Base-by-base conservation (phyloP, 192 early-diverging fungal species). In the Haplosporangium gracile region DNA sequence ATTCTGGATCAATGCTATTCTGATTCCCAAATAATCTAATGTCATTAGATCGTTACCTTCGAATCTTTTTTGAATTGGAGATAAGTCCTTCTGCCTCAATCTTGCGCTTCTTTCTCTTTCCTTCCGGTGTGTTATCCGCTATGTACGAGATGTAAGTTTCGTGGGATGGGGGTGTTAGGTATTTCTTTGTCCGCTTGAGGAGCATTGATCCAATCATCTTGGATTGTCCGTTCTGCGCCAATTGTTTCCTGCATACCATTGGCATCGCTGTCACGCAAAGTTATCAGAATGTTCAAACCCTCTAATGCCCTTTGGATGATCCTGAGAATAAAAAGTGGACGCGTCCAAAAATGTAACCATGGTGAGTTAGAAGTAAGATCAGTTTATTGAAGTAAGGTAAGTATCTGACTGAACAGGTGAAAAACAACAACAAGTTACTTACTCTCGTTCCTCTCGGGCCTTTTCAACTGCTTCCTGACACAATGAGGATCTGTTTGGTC, bases 1-100 rank as follows among this genome's bases (percentile, higher is more conserved):
- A 16, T 9, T 40, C 8, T 40, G 34, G 0, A 70, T 9, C 13
- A 6, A 34, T 7, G 32, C 18, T 39, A 13, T 10, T 38, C 69
- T 22, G 24, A 4, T n/a, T 36, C 6, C 39, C 22, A 8, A 2
- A 29, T 45, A 29, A 8, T 24, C 2, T 15, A 15, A 65, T 11
- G 20, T 22, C 24, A 10, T 70, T 16, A 5, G 11, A 29, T 45
- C 22, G 8, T 8, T 72, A 85, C 83, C 83, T 70, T 70, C 83
- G 65, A 36, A 85, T 80, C 68, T 85, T 85, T 71, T 85, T 85
- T n/a, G 83, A 80, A 39, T 85, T 85, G 55, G 78, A 76, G n/a
- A 80, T 32, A 6, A 85, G 83, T 40, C 83, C 78, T 15, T 85
- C 83, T 29, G 83, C 78, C 38, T 85, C 83, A 39, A 85, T 85